Conservation (phyloP, 352 stramenopile genomes). For the Blastocystis sp. region DNA sequence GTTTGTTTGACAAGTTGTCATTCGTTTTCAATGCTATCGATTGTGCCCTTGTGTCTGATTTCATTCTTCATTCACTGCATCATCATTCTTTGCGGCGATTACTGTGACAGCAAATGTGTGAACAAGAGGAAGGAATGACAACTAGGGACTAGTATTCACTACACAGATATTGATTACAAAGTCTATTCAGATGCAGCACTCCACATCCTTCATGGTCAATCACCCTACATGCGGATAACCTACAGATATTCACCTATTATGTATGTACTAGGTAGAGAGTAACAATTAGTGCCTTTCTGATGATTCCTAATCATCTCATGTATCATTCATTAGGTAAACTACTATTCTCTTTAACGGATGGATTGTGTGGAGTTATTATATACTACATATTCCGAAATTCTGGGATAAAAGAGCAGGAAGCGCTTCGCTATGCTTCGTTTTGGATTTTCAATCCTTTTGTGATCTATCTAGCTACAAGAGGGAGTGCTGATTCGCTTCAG, state of each 20-base stretch:
- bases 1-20: neutral
- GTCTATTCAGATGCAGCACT: neutral
- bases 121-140: neutral
- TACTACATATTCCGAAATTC: neutral
- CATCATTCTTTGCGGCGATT: neutral
- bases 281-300: neutral
- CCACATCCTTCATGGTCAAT: neutral
- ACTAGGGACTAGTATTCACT: neutral
- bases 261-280: neutral
- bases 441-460: constrained; percentile 30
- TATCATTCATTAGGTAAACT: neutral
- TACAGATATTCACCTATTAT: constrained; percentile 4
- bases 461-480: neutral
- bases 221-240: neutral
- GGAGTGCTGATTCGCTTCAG: neutral
- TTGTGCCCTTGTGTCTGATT: neutral
- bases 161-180: constrained; percentile 16
- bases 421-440: neutral
- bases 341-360: neutral
- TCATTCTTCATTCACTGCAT: neutral
- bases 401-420: neutral
- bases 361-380: neutral
- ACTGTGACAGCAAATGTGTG: neutral
- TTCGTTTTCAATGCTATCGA: neutral
- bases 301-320: constrained; percentile 1